Base-by-base conservation (phyloP, 2,329 filamentous ascomycete genomes). In the Rhynchosporium agropyri region DNA sequence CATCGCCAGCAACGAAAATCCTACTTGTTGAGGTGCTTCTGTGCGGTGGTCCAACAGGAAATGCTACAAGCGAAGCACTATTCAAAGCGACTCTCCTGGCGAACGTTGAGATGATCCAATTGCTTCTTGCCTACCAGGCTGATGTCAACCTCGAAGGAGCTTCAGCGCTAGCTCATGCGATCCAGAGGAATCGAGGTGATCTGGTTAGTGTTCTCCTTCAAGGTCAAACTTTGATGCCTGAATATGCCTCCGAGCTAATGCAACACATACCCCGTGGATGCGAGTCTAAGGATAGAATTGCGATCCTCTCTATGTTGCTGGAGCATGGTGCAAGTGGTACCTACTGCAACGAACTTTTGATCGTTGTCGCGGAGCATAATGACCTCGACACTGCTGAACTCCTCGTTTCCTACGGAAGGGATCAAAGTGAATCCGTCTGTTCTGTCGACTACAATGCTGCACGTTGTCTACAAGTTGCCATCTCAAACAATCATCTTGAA, bases 41-140 rank as follows among this genome's bases (percentile, higher is more conserved):
- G 1, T 86, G 84, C 59, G 84, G 82, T 0, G 84, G 85, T 0
- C 84, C 84, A 1, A 75, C 77, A 12, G 85, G 85, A 1, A 79
- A 83, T 13, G 67, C 60, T 12, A 50, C 51, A 45, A 62, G 60
- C 26, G 58, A 67, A 31, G 65, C 58, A n/a, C 59, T 68, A 6
- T 26, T 67, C 13, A 65, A 58, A 38, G 67, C 65, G 4, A 64
- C 59, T 9, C 26, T 59, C 15, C 40, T 63, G 2, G 48, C 40
- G 20, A 61, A 65, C 31, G 29, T 64, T 15, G 31, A 77, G 1
- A 73, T 87, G 10, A 82, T 87, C 60, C 76, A 78, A 6, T 75
- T 86, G 4, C 73, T 86, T 3, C 74, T 87, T 4, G 76, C 78
- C 2, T 76, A 83, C 63, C 79, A 81, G 13, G 81, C 81, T 3